Base-by-base conservation (phyloP, 2,329 filamentous ascomycete genomes). In the Xylariales sp. region DNA sequence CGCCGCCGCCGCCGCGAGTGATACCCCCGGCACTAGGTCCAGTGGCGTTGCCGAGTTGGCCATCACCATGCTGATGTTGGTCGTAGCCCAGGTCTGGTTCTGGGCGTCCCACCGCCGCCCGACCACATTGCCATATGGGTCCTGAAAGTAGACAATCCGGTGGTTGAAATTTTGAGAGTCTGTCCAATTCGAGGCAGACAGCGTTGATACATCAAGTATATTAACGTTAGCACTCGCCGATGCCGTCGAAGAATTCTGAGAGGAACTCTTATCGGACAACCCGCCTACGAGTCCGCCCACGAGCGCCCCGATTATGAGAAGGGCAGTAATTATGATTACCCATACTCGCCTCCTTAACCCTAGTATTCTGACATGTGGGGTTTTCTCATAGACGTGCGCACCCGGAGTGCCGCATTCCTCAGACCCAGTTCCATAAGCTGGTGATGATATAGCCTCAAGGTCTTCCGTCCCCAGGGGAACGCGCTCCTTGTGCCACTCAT, bases 181-280 rank as follows among this genome's bases (percentile, higher is more conserved):
- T 4, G 50, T 55, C 49, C 50, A 55, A 38, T 55, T 55, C 5
- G 51, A 46, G 6, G 51, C 45, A 4, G 51, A 41, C 12, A 55
- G 40, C 32, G 47, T 45, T 6, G 51, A 54, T 17, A 19, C 35
- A 5, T 17, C 31, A 13, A 53, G 44, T 6, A 47, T 21, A 16
- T 47, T 47, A 3, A 28, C 38, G 18, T 34, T 38, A 11, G 25
- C 25, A 37, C 12, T 30, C 20, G 6, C 12, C 14, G 14, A 11
- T 15, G 30, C 5, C 6, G 31, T 16, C 16, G 38, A 12, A 5
- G 31, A 30, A 6, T 17, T 28, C 14, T 19, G 19, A n/a, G n/a
- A n/a, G n/a, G n/a, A n/a, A n/a, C n/a, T n/a, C 14, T 16, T 12
- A 29, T 8, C 23, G 34, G 40, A 19, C 16, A 49, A 13, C 1